Base-by-base conservation (phyloP, 1,139 yeast genomes). In the Pichia sp. region DNA sequence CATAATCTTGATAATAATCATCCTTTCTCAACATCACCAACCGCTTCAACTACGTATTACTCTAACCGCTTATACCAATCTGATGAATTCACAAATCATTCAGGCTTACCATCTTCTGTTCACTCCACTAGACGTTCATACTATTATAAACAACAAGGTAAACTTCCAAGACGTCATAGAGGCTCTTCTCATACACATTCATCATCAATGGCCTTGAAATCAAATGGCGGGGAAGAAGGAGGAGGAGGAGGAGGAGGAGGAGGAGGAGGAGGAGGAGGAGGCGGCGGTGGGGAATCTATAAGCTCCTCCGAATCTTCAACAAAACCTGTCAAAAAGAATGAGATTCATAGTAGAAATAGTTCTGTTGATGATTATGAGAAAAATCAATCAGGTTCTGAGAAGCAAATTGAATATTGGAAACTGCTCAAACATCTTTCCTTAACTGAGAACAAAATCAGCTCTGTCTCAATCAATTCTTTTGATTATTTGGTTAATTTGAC, bases 371-470 rank as follows among this genome's bases (percentile, higher is more conserved):
- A 21, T 21, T 11, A 21, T n/a, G 35, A 20, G 9, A 34, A 19
- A n/a, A 10, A 10, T 10, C 32, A 30, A 19, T 15, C 18, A 3
- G 28, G 20, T 17, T 11, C 18, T 3, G 20, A 25, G 14, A 28
- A 30, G 15, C 11, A 10, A n/a, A 28, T 28, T 5, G 26, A 31
- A 7, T 49, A 51, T 12, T 79, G 85, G 85, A 63, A 65, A 23
- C 63, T 67, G 24, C 60, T 79, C 36, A 73, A 74, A 44, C 82
- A 78, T 57, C 62, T 79, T 35, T 74, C 80, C 2, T 65, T 79
- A 8, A 59, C 76, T 0, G 82, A 77, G 42, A 72, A 79, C 33
- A 71, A 74, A 22, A 71, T 79, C 18, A 58, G 69, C 0, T 53
- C 61, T 7, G 65, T 79, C 18, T 68, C 72, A 15, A 55, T 66